phyloP scores from a whole-genome alignment of 148 eudicot genomes.

The Gaultheria prostrata region DNA sequence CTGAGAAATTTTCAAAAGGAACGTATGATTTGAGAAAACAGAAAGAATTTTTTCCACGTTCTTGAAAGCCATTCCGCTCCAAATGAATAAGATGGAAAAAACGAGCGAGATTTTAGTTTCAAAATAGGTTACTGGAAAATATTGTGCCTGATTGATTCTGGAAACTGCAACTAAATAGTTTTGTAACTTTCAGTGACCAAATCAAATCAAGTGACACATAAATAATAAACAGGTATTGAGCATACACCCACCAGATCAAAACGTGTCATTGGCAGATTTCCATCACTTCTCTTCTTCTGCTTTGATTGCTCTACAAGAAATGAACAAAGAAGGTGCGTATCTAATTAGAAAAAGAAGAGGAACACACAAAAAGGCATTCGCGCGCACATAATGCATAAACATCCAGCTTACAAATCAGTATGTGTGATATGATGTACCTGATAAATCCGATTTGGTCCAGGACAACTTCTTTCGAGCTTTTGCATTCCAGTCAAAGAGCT shows the following conservation, averaged over 20 bases:
- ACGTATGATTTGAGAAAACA: neutral
- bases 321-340: slow-evolving; percentile 16
- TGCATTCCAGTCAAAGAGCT: slow-evolving; percentile 96
- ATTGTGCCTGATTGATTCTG: neutral
- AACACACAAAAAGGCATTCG: neutral
- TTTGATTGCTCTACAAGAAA: slow-evolving; percentile 54
- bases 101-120: too few species aligned
- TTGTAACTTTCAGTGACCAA: too few species aligned
- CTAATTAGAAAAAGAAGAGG: slow-evolving; percentile 1
- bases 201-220: neutral
- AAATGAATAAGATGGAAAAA: neutral
- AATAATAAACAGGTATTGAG: neutral
- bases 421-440: slow-evolving; percentile 39
- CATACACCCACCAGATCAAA: slow-evolving; percentile 46
- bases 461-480: slow-evolving; percentile 93
- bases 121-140: too few species aligned
- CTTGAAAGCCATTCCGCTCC: neutral
- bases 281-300: slow-evolving; percentile 67
- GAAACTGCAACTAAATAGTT: neutral
- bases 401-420: neutral
- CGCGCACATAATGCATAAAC: neutral
- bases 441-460: slow-evolving; percentile 64
- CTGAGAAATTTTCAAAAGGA: neutral
- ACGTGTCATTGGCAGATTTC: slow-evolving; percentile 56
- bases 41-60: neutral